Evolutionary conservation across 371 early-diverging fungal genomes (phyloP).

Genomic region (Mortierella sp.): DNA sequence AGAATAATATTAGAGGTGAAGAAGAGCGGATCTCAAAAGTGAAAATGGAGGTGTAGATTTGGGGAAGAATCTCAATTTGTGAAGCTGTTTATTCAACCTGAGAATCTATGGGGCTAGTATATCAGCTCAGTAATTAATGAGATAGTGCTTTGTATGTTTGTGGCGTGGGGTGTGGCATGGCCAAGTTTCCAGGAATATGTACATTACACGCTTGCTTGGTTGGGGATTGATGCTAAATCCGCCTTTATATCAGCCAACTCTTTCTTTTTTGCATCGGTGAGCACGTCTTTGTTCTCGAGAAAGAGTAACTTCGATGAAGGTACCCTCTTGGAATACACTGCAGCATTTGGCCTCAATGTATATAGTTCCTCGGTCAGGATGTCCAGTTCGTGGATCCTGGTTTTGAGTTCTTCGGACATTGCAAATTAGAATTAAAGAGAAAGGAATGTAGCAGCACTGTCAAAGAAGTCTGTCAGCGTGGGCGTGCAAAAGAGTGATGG

Average conservation of each 20-base stretch:
- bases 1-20: too few relatives aligned
- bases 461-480: not conserved
- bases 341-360: constrained; percentile 26
- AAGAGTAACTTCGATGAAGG: constrained; percentile 40
- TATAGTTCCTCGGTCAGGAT: constrained; percentile 39
- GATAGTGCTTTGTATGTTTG: too few relatives aligned
- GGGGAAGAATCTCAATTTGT: too few relatives aligned
- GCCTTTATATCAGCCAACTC: constrained; percentile 8
- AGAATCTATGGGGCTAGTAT: too few relatives aligned
- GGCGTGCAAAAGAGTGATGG: not conserved
- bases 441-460: not conserved
- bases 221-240: constrained; percentile 7
- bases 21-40: too few relatives aligned
- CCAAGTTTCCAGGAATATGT: too few relatives aligned
- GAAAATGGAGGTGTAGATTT: too few relatives aligned
- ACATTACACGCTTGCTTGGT: not conserved
- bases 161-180: too few relatives aligned
- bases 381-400: constrained; percentile 43
- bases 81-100: too few relatives aligned
- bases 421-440: not conserved
- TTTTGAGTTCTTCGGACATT: constrained; percentile 25
- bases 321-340: constrained; percentile 31
- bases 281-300: constrained; percentile 19
- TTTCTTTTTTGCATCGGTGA: constrained; percentile 23
- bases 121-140: too few relatives aligned